Percentiles rank a stretch among this genome's conserved stretches.
Evolutionary conservation across 2,329 filamentous ascomycete genomes (phyloP).

Genomic region (Diplodia mutila): DNA sequence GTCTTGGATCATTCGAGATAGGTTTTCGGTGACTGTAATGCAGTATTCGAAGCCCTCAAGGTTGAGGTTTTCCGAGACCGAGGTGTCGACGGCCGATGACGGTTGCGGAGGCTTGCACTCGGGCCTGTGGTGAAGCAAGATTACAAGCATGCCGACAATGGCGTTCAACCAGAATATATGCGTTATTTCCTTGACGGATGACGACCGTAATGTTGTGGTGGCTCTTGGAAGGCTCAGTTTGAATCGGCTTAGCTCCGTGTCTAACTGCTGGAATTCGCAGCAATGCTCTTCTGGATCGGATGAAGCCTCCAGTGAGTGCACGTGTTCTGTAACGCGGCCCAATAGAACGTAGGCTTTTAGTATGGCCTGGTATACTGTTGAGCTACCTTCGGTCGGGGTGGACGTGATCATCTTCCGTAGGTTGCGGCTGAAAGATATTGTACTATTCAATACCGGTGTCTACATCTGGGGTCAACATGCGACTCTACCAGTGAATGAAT

Average conservation of each 20-base stretch:
- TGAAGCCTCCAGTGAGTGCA: constrained; percentile 36
- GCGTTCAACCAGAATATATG: constrained; percentile 36
- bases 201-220: constrained; percentile 23
- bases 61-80: neutral
- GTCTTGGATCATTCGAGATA: constrained; percentile 35
- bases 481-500: too few species aligned
- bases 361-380: constrained; percentile 29
- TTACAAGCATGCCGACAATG: constrained; percentile 32
- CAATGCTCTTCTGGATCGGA: constrained; percentile 33
- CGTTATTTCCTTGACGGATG: neutral
- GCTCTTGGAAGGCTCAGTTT: constrained; percentile 35
- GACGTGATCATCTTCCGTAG: constrained; percentile 32
- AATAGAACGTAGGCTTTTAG: constrained; percentile 36
- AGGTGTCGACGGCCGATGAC: neutral
- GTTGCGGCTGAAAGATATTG: constrained; percentile 33
- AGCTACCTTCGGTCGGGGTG: constrained; percentile 32
- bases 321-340: constrained; percentile 35
- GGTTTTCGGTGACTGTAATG: constrained; percentile 35
- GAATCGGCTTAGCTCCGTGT: constrained; percentile 34
- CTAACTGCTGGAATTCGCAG: constrained; percentile 34
- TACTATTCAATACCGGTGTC: neutral
- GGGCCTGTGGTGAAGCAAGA: constrained; percentile 35
- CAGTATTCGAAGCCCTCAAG: constrained; percentile 25
- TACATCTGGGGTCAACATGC: neutral
- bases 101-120: neutral